phyloP scores from a whole-genome alignment of 352 stramenopile genomes.

The Pelagophyceae sp. region DNA sequence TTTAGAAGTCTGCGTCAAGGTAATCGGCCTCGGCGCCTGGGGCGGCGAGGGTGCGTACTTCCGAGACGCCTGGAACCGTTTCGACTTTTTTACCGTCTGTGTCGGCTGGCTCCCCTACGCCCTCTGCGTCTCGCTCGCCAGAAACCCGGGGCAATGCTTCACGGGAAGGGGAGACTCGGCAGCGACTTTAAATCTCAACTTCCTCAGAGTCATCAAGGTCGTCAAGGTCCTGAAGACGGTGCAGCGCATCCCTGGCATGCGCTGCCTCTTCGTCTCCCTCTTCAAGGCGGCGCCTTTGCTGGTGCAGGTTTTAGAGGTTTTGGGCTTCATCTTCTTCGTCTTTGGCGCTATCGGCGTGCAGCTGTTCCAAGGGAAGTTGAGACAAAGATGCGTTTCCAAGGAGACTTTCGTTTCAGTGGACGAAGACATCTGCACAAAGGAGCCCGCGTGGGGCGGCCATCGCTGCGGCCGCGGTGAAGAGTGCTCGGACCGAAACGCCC shows the following conservation, averaged over 20 bases:
- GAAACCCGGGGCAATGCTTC: too few relatives aligned
- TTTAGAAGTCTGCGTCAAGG: slow-evolving; percentile 60
- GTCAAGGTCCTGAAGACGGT: slow-evolving; percentile 39
- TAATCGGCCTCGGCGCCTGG: slow-evolving; percentile 56
- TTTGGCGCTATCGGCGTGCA: slow-evolving; percentile 75
- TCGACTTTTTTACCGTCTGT: slow-evolving; percentile 70
- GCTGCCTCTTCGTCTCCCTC: slow-evolving; percentile 25
- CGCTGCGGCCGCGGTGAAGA: background rate
- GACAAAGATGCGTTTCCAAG: slow-evolving; percentile 46
- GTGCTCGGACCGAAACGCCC: slow-evolving; percentile 2
- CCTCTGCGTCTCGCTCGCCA: too few relatives aligned
- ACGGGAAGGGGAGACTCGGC: too few relatives aligned
- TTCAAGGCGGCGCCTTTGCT: slow-evolving; percentile 34
- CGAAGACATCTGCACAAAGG: slow-evolving; percentile 17
- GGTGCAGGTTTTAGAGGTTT: slow-evolving; percentile 66
- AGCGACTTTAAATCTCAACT: slow-evolving; percentile 19
- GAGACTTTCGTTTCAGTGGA: background rate
- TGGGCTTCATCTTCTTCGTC: slow-evolving; percentile 76
- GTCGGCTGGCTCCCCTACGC: slow-evolving; percentile 43
- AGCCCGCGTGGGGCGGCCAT: background rate
- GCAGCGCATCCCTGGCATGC: slow-evolving; percentile 25
- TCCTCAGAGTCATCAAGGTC: slow-evolving; percentile 70
- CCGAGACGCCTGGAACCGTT: slow-evolving; percentile 61
- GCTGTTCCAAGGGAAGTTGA: slow-evolving; percentile 67
- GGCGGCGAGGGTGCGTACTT: slow-evolving; percentile 44